Base-by-base conservation (phyloP, 768 basidiomycete species). In the Grammothele lineata region DNA sequence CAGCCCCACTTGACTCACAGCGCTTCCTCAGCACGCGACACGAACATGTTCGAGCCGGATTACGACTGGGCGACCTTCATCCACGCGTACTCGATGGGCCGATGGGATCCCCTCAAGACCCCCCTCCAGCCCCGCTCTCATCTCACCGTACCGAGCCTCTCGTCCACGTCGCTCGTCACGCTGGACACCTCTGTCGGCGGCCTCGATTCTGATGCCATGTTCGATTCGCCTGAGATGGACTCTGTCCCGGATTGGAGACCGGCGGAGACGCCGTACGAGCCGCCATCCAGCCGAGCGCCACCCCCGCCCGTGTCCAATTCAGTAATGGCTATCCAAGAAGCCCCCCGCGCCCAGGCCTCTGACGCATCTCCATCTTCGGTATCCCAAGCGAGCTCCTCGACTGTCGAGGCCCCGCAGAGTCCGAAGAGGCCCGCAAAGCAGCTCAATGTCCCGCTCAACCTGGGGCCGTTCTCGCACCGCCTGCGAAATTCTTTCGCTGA, bases 31-130 rank as follows among this genome's bases (percentile, higher is more conserved):
- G 37, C 39, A 15, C 53, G 50, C 19, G 54, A 57, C 23, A 46
- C 50, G 23, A 44, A 34, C 22, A 59, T 55, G 18, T 42, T 57
- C 18, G 57, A 60, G 35, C 60, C 60, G 17, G 69, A 71, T 38
- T 70, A 71, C 52, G 85, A 89, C 60, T 92, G 90, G 90, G 71
- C 75, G 15, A 77, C 78, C 0, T 92, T 92, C 62, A 80, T 87
- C 52, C 66, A 71, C n/a, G 81, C 86, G 0, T 92, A 92, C 62
- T 79, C 86, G 0, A 60, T 72, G 15, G 90, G 90, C 9, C 74
- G 78, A 50, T 92, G 89, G 89, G 86, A 88, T 61, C 87, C 89
- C 6, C 80, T 81, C 50, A 73, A 71, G 45, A 83, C 77, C 0
- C 87, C 87, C 3, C 77, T 75, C 50, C 77, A 73, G 5, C 85